Conservation (phyloP, 768 basidiomycete species). For the Mycena kentingensis region DNA sequence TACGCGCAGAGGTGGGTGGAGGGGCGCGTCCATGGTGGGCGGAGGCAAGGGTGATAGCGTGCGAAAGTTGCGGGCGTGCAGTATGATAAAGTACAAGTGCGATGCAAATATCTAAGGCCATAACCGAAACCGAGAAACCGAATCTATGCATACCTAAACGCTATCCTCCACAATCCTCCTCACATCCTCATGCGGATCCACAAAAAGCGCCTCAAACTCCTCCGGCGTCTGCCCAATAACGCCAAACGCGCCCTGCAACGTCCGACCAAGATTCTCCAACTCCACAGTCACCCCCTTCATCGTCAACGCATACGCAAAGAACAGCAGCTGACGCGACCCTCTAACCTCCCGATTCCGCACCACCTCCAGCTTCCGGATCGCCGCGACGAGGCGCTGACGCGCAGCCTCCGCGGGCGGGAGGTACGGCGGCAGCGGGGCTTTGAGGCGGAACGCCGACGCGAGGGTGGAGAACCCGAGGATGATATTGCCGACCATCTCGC, state of each 20-base stretch:
- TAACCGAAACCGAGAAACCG: neutral
- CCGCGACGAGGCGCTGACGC: constrained; percentile 77
- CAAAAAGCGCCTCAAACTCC: constrained; percentile 83
- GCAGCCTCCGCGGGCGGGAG: constrained; percentile 91
- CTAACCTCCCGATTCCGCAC: constrained; percentile 82
- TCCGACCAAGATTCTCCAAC: constrained; percentile 77
- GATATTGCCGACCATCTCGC: constrained; percentile 95
- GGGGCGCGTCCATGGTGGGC: constrained; percentile 47
- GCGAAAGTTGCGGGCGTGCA: neutral
- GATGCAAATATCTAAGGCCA: neutral
- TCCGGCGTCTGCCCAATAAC: constrained; percentile 82
- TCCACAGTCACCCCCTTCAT: constrained; percentile 95
- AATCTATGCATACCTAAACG: no score
- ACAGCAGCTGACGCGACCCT: constrained; percentile 83
- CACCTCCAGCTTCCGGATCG: constrained; percentile 82
- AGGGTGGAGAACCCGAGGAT: constrained; percentile 86
- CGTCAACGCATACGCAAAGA: constrained; percentile 90
- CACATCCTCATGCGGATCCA: constrained; percentile 29
- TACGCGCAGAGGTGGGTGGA: constrained; percentile 52
- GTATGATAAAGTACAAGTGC: neutral
- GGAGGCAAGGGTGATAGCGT: neutral
- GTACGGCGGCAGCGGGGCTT: constrained; percentile 94
- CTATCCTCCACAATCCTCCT: constrained; percentile 25
- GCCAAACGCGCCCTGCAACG: constrained; percentile 88
- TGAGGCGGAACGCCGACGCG: constrained; percentile 77